phyloP scores from a whole-genome alignment of 495 filamentous ascomycete genomes.

The Rhizodiscina lignyota region DNA sequence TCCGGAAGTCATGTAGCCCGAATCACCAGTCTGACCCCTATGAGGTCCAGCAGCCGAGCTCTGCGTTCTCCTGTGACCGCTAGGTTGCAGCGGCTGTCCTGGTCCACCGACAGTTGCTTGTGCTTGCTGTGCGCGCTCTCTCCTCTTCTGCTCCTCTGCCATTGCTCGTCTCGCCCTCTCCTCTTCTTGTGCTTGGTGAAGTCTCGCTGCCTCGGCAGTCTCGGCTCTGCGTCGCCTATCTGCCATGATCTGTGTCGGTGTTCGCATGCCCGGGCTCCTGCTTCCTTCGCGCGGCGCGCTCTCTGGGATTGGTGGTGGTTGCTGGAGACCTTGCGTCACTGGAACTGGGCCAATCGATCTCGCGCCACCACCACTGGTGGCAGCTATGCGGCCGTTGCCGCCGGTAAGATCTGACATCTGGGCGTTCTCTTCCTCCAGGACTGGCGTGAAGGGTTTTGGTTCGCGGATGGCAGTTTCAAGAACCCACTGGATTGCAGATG shows the following conservation, averaged over 20 bases:
- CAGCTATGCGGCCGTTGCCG: not conserved
- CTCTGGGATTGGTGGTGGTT: not conserved
- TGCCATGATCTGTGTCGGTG: slow-evolving; percentile 1
- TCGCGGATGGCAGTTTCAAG: slow-evolving; percentile 81
- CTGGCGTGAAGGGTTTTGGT: slow-evolving; percentile 70
- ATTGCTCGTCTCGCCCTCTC: not conserved
- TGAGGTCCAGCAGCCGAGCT: no score
- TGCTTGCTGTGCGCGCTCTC: no score
- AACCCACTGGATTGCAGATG: slow-evolving; percentile 72
- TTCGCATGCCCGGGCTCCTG: not conserved
- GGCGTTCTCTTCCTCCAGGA: slow-evolving; percentile 79
- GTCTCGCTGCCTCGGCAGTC: not conserved
- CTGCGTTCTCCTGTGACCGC: no score
- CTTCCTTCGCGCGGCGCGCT: not conserved
- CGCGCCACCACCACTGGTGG: slow-evolving; percentile 2
- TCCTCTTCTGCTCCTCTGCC: no score
- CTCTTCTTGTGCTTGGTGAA: not conserved
- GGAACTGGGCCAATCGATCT: slow-evolving; percentile 1
- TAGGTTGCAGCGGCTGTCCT: no score
- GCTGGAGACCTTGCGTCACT: not conserved
- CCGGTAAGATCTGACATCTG: slow-evolving; percentile 62
- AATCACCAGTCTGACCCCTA: no score
- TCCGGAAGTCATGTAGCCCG: no score
- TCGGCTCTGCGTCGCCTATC: not conserved
- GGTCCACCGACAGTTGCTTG: no score